Base-by-base conservation (phyloP, 768 basidiomycete species). In the Agaricus blazei region DNA sequence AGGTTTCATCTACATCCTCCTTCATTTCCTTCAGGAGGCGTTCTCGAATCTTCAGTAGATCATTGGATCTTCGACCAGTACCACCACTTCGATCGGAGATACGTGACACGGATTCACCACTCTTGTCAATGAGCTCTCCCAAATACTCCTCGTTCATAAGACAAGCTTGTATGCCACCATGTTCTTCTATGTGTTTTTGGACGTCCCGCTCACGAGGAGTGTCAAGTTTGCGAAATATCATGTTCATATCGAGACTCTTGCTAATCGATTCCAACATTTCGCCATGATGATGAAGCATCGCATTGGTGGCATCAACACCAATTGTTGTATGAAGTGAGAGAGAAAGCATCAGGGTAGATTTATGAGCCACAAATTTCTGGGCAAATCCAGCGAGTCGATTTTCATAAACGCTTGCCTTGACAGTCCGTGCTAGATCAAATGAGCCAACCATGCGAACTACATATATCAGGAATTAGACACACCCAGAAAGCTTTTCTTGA, bases 401-500 rank as follows among this genome's bases (percentile, higher is more conserved):
- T 50, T 78, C 75, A 66, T 75, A 80, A 3, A 65, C 57, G 2
- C 46, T 63, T 3, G 68, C 45, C 56, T 72, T 73, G 38, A 73
- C 51, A n/a, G 69, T 70, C 50, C 69, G 72, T 1, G 68, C 73
- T 75, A 38, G 14, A 37, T 8, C 29, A 41, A 2, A 48, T 37
- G 57, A 46, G 24, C 5, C 37, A 27, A 31, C 24, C 7, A 9
- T 12, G n/a, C 9, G 28, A 23, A 3, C 14, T 11, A 15, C 8
- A 28, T n/a, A 3, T n/a, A 29, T 19, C 9, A 26, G 14, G 37
- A 34, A 8, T 27, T 5, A 19, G 38, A 64, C 70, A 27, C 12
- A 70, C 75, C 68, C 3, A 77, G 55, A 45, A 76, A 66, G 11
- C 68, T 64, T 42, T 75, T 75, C 55, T 77, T 77, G 31, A 71